phyloP scores from a whole-genome alignment of 75 land plant genomes.

The Adiantum capillusveneris region DNA sequence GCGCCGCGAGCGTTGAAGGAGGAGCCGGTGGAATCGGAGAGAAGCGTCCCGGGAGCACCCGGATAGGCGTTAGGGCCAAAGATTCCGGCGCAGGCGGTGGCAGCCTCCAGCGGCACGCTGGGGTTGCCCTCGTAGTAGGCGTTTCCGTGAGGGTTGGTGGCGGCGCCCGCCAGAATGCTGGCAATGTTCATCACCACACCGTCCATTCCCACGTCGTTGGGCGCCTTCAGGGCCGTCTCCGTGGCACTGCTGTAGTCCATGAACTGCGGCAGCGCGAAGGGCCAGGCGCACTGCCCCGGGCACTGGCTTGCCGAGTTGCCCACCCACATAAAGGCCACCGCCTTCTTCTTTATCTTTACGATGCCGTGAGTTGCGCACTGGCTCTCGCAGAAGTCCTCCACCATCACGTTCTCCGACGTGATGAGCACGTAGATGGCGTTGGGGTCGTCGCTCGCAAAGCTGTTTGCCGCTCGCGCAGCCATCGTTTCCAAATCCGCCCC shows the following conservation, averaged over 20 bases:
- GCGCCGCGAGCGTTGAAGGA: slow-evolving; percentile 42
- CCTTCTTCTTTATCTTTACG: neutral
- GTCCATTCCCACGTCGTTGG: slow-evolving; percentile 60
- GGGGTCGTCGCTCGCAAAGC: slow-evolving; percentile 8
- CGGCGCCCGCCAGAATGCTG: slow-evolving; percentile 34
- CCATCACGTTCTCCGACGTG: slow-evolving; percentile 56
- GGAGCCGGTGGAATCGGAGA: slow-evolving; percentile 21
- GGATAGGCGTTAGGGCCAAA: slow-evolving; percentile 43
- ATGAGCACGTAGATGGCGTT: slow-evolving; percentile 42
- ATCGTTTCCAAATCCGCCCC: slow-evolving; percentile 9
- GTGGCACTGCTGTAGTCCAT: slow-evolving; percentile 28
- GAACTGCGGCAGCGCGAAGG: slow-evolving; percentile 25
- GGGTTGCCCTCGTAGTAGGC: slow-evolving; percentile 39
- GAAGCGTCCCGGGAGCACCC: slow-evolving; percentile 38
- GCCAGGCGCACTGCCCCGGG: slow-evolving; percentile 40
- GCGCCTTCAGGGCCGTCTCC: slow-evolving; percentile 28
- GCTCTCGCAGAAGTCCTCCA: slow-evolving; percentile 69
- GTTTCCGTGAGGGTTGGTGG: slow-evolving; percentile 30
- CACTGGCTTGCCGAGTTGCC: slow-evolving; percentile 41
- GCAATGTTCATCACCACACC: slow-evolving; percentile 47
- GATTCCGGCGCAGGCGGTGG: slow-evolving; percentile 39
- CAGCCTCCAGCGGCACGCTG: slow-evolving; percentile 38
- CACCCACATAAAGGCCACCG: slow-evolving; percentile 21
- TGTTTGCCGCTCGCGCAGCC: slow-evolving; percentile 8
- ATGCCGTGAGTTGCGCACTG: slow-evolving; percentile 50